A percentile compares a stretch with the other conserved stretches of the same genome.
Conservation (phyloP, 129 eudicot genomes). For the Mikania micrantha region DNA sequence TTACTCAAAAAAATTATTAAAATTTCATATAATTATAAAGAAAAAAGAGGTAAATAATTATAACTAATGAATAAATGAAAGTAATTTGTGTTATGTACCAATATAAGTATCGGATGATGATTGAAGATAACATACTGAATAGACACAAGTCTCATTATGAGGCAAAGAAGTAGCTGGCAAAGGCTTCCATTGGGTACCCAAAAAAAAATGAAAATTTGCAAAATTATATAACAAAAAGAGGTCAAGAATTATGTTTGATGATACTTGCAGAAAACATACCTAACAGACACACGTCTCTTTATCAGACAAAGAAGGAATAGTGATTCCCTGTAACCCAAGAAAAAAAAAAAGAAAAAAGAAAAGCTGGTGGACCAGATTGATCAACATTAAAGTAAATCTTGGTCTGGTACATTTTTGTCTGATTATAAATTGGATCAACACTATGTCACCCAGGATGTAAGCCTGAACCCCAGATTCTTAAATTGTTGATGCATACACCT, state of each 20-base stretch:
- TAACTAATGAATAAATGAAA: too few relatives aligned
- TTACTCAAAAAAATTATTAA: background rate
- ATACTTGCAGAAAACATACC: conserved; percentile 13
- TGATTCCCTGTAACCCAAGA: background rate
- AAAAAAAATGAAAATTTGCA: background rate
- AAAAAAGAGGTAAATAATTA: background rate
- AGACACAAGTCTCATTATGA: conserved; percentile 12
- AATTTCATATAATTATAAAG: background rate
- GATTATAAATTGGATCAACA: conserved; percentile 12
- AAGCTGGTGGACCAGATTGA: conserved; percentile 20
- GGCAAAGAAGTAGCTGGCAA: too few relatives aligned
- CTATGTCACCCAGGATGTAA: conserved; percentile 21
- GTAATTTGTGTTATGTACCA: too few relatives aligned
- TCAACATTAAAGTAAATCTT: conserved; percentile 24
- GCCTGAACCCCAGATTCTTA: conserved; percentile 15
- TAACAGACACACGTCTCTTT: conserved; percentile 21
- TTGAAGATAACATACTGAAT: conserved; percentile 11
- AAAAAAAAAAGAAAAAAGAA: background rate
- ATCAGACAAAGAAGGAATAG: conserved; percentile 24
- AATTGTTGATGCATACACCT: conserved; percentile 11
- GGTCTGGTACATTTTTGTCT: conserved; percentile 28
- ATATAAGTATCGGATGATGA: background rate
- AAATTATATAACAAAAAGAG: conserved; percentile 3
- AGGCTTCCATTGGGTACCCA: background rate
- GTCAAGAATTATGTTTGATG: background rate